Percentiles rank a stretch among this genome's conserved stretches.
phyloP scores from a whole-genome alignment of 495 filamentous ascomycete species.

The Delitschia confertaspora region DNA sequence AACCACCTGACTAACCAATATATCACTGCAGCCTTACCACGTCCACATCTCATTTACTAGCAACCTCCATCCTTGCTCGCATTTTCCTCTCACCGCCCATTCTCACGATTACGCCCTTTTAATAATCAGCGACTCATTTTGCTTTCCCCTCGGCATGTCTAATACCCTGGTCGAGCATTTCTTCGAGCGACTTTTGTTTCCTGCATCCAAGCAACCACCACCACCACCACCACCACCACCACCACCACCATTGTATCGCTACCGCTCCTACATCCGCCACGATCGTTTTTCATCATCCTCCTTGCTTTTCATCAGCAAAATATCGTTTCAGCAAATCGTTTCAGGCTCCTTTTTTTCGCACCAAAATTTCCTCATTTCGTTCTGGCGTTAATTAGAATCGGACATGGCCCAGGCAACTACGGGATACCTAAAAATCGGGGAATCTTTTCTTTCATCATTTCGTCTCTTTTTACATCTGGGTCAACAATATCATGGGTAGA shows the following conservation, averaged over 20 bases:
- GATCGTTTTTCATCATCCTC: neutral
- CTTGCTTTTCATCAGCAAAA: constrained; percentile 14
- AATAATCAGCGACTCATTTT: constrained; percentile 27
- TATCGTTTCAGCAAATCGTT: constrained; percentile 1
- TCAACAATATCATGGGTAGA: constrained; percentile 26
- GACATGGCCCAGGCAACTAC: constrained; percentile 26
- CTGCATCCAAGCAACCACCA: constrained; percentile 11
- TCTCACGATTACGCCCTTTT: constrained; percentile 26
- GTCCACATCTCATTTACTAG: constrained; percentile 1
- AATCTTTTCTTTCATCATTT: constrained; percentile 18
- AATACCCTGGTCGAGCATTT: constrained; percentile 25
- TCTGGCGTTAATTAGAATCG: constrained; percentile 28
- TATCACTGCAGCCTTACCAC: constrained; percentile 19
- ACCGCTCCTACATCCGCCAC: neutral
- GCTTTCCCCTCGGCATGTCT: constrained; percentile 18
- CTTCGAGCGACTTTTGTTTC: constrained; percentile 12
- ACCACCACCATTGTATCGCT: constrained; percentile 9
- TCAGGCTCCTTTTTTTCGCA: constrained; percentile 6
- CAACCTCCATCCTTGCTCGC: neutral
- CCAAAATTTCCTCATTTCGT: constrained; percentile 11
- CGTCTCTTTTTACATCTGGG: constrained; percentile 9
- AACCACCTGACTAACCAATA: constrained; percentile 20
- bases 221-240: neutral
- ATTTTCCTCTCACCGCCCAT: constrained; percentile 1
- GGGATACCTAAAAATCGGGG: constrained; percentile 27